Conservation (phyloP, 2,329 filamentous ascomycete species). For the Seiridium cupressi region DNA sequence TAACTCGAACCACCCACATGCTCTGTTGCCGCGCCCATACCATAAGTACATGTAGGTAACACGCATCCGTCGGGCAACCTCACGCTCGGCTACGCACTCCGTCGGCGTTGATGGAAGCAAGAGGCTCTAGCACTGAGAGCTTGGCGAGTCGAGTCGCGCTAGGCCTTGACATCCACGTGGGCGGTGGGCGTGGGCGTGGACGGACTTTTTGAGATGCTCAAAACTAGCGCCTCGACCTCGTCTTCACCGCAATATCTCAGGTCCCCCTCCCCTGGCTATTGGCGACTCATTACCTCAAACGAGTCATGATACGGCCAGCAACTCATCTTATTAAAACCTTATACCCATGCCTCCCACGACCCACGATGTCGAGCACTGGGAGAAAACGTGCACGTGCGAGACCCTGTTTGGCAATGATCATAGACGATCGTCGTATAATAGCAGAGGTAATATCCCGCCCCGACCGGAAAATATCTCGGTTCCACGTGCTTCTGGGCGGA, state of each 20-base stretch:
- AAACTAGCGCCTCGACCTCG: not conserved
- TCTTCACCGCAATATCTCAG: not conserved
- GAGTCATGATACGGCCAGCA: not conserved
- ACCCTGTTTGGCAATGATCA: not conserved
- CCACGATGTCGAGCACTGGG: not conserved
- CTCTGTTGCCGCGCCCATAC: too few relatives aligned
- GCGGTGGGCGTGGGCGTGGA: too few relatives aligned
- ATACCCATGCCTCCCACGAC: not conserved
- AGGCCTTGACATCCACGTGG: too few relatives aligned
- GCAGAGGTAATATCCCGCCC: constrained; percentile 1
- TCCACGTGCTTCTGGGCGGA: not conserved
- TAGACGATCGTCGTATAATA: constrained; percentile 5
- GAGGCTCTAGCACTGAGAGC: too few relatives aligned
- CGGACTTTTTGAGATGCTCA: too few relatives aligned
- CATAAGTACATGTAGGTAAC: too few relatives aligned
- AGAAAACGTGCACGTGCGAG: not conserved
- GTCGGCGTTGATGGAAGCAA: too few relatives aligned
- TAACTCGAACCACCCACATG: not conserved
- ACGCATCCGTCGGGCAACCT: too few relatives aligned
- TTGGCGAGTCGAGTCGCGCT: too few relatives aligned
- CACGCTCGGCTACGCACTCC: too few relatives aligned
- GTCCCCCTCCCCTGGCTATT: not conserved
- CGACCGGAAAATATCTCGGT: constrained; percentile 6
- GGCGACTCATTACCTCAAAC: not conserved
- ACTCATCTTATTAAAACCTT: not conserved